Percentiles rank a stretch among this genome's conserved stretches.
Evolutionary conservation across 2,329 filamentous ascomycete genomes (phyloP).

Genomic region (Aspergillaceae sp.): DNA sequence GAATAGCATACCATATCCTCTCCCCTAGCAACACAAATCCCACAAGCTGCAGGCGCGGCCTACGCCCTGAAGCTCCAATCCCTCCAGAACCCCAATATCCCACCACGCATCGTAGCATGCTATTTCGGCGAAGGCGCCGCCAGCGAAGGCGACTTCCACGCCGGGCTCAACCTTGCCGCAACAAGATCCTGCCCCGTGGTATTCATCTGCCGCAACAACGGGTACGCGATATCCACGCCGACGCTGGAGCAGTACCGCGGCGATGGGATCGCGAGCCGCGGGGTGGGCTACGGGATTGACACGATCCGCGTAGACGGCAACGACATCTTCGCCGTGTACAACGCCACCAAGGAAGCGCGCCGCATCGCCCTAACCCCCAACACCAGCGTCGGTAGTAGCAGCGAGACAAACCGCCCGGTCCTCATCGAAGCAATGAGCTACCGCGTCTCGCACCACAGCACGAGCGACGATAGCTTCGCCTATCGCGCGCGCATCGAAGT

Average conservation of each 20-base stretch:
- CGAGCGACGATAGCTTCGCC: slow-evolving; percentile 91
- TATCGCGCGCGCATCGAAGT: slow-evolving; percentile 91
- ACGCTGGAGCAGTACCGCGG: slow-evolving; percentile 86
- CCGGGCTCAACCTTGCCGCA: slow-evolving; percentile 81
- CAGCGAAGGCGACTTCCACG: slow-evolving; percentile 86
- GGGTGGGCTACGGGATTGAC: slow-evolving; percentile 86
- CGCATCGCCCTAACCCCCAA: slow-evolving; percentile 54
- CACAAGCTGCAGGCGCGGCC: slow-evolving; percentile 76
- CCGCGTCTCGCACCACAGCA: slow-evolving; percentile 95
- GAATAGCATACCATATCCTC: slow-evolving; percentile 73
- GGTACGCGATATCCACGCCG: slow-evolving; percentile 82
- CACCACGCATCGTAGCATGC: slow-evolving; percentile 63
- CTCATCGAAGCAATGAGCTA: slow-evolving; percentile 96
- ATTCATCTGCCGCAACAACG: slow-evolving; percentile 89
- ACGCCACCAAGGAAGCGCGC: slow-evolving; percentile 69
- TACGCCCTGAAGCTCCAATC: slow-evolving; percentile 80
- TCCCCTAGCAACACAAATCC: slow-evolving; percentile 78
- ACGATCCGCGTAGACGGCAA: slow-evolving; percentile 92
- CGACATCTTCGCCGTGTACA: slow-evolving; percentile 79
- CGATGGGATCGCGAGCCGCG: slow-evolving; percentile 79
- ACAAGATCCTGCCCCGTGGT: slow-evolving; percentile 79
- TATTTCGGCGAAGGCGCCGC: slow-evolving; percentile 90
- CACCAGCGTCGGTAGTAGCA: too few relatives aligned
- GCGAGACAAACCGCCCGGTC: slow-evolving; percentile 49
- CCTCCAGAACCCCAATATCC: slow-evolving; percentile 58